Base-by-base conservation (phyloP, 306 rosid species). In the Ormosia emarginata region DNA sequence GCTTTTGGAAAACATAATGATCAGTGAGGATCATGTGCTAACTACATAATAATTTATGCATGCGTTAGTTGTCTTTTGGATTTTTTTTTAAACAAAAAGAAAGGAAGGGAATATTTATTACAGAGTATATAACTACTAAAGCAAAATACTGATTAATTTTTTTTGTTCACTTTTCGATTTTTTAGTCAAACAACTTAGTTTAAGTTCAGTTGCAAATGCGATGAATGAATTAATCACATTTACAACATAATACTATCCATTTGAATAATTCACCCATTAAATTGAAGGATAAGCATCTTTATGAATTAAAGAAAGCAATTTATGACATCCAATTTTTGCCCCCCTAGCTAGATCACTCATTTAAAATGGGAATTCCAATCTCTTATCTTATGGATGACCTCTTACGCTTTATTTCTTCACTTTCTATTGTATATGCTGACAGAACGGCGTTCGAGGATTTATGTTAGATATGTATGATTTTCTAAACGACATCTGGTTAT, bases 401-500 rank as follows among this genome's bases (percentile, higher is more conserved):
- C 36, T 72, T 47, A 7, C 39, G 7, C 46, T 18, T 29, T n/a
- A 3, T 13, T 52, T 63, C 41, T 46, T 55, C 8, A 18, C 7
- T 39, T 75, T 57, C 12, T 39, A 29, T 55, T 82, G 84, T 8
- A 71, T 75, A 11, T 39, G 1, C 8, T 66, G 32, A 39, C 86
- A 95, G 99, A 90, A 92, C 24, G 99, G 98, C 32, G 97, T 93
- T 56, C 88, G 98, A 53, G 99, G 99, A 64, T 80, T 95, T 18
- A 95, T 95, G 98, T 80, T 95, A 55, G 99, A 95, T 41, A 88
- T 95, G 98, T 95, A 95, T 76, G 99, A 95, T 86, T 95, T 91
- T 59, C 37, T 7, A 33, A 89, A 89, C 41, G 96, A 88, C 67
- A 74, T 95, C 5, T 93, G 99, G 98, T 78, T 95, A 57, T 95